Conservation (phyloP, 1,284 basidiomycete genomes). For the Cryptococcus sp. region DNA sequence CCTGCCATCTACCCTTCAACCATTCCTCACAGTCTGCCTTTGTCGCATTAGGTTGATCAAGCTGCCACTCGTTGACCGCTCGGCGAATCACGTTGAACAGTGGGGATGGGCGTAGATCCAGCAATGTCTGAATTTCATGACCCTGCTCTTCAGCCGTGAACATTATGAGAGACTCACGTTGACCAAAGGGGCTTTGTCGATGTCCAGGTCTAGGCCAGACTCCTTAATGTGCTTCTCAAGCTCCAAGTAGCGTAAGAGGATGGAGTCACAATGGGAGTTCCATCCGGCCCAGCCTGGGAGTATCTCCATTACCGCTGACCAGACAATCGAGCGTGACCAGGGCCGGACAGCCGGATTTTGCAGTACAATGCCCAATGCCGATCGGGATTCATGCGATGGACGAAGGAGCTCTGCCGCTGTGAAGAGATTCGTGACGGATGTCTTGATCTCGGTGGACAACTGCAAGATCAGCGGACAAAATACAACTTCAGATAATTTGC, state of each 20-base stretch:
- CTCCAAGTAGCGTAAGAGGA: conserved; percentile 61
- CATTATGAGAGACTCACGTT: conserved; percentile 56
- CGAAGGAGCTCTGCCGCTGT: conserved; percentile 55
- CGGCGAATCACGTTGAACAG: conserved; percentile 64
- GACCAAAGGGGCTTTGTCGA: conserved; percentile 67
- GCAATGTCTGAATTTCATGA: conserved; percentile 57
- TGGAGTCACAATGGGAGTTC: conserved; percentile 52
- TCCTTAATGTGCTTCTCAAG: conserved; percentile 61
- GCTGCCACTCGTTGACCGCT: conserved; percentile 73
- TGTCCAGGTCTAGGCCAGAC: conserved; percentile 58
- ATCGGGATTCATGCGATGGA: conserved; percentile 50
- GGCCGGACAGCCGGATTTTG: conserved; percentile 26
- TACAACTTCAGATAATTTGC: conserved; percentile 4
- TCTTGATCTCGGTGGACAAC: conserved; percentile 72
- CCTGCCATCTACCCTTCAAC: conserved; percentile 52
- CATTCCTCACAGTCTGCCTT: conserved; percentile 65
- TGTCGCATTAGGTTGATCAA: conserved; percentile 64
- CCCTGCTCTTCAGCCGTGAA: conserved; percentile 55
- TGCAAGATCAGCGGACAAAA: conserved; percentile 13
- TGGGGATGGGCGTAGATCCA: conserved; percentile 61
- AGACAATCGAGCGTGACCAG: conserved; percentile 69
- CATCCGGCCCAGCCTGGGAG: conserved; percentile 55
- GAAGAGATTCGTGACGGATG: conserved; percentile 69
- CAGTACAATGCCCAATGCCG: conserved; percentile 30
- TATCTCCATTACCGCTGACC: conserved; percentile 70